Conservation (phyloP, 2,329 filamentous ascomycete genomes). For the Diaporthe sp. region DNA sequence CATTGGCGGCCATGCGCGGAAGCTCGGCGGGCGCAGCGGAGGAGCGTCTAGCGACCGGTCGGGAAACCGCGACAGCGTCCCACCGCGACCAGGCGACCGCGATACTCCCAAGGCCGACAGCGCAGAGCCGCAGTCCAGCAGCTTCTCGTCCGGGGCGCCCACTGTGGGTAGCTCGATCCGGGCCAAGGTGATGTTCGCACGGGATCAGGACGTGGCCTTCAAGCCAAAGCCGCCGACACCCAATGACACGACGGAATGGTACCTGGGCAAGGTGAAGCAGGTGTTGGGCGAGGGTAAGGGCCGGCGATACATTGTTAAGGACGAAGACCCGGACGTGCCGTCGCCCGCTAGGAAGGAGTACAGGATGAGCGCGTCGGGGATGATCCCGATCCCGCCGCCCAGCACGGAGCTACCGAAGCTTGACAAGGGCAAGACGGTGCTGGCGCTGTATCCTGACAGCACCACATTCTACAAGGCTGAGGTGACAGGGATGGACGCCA, state of each 20-base stretch:
- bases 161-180: constrained; percentile 51
- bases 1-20: constrained; percentile 48
- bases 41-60: constrained; percentile 44
- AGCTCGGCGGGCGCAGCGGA: constrained; percentile 45
- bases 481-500: constrained; percentile 74
- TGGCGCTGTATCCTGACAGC: constrained; percentile 84
- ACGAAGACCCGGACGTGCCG: constrained; percentile 78
- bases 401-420: constrained; percentile 67
- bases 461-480: constrained; percentile 89
- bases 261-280: constrained; percentile 81
- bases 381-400: constrained; percentile 78
- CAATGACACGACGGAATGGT: constrained; percentile 70
- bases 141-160: constrained; percentile 36
- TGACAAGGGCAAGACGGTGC: constrained; percentile 75
- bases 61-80: constrained; percentile 42
- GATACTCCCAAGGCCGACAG: constrained; percentile 69
- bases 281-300: constrained; percentile 82
- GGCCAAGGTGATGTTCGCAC: constrained; percentile 67
- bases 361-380: constrained; percentile 76
- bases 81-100: constrained; percentile 52
- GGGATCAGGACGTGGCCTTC: constrained; percentile 75
- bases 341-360: constrained; percentile 74
- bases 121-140: constrained; percentile 60
- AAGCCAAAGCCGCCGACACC: constrained; percentile 64
- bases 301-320: constrained; percentile 81